Evolutionary conservation across 805 yeast genomes (phyloP).

Genomic region (Candida montana): DNA sequence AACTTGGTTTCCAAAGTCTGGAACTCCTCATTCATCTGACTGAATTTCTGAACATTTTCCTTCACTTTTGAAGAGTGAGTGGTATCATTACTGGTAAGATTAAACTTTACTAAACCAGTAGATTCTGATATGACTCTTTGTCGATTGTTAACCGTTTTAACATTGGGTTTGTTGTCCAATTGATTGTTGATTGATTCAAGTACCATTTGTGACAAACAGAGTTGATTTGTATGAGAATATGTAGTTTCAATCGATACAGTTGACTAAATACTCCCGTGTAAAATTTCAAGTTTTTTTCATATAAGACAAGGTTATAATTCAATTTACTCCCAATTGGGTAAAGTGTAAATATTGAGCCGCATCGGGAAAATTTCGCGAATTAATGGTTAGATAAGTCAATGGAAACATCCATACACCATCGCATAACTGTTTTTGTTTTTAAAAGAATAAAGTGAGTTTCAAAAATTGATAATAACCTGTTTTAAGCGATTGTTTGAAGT

Average conservation of each 20-base stretch:
- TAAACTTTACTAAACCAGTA: constrained; percentile 46
- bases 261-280: too few relatives aligned
- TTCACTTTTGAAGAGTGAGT: neutral
- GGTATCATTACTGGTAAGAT: constrained; percentile 10
- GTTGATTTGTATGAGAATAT: too few relatives aligned
- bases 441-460: too few relatives aligned
- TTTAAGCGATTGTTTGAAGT: too few relatives aligned
- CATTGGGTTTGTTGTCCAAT: neutral
- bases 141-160: constrained; percentile 13
- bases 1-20: constrained; percentile 10
- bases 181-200: constrained; percentile 9
- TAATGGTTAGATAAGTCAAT: too few relatives aligned
- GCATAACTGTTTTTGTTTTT: neutral
- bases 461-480: too few relatives aligned
- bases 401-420: constrained; percentile 3
- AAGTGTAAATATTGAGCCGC: constrained; percentile 6
- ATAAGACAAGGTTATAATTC: neutral
- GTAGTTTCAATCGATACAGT: too few relatives aligned
- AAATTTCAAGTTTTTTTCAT: neutral
- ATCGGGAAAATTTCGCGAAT: neutral
- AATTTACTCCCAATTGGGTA: constrained; percentile 9
- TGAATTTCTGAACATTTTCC: constrained; percentile 11
- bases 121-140: constrained; percentile 43
- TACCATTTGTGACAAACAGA: too few relatives aligned
- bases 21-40: constrained; percentile 14